Percentiles rank a stretch among this genome's conserved stretches.
phyloP scores from a whole-genome alignment of 2,329 filamentous ascomycete species.

The Tetracladium maxilliforme region DNA sequence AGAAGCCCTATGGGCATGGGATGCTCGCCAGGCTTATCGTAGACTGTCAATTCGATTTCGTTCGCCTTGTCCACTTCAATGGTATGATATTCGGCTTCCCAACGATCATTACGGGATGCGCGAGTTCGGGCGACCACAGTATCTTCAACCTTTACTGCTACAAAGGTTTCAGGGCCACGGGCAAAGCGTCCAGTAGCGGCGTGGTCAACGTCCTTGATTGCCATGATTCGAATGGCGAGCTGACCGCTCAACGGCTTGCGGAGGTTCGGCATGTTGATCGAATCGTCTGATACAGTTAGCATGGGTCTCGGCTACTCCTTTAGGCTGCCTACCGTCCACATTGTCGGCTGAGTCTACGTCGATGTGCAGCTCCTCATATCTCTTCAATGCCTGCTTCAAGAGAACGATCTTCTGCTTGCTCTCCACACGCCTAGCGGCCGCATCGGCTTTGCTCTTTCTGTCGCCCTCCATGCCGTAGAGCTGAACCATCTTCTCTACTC shows the following conservation, averaged over 20 bases:
- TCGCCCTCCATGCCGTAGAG: slow-evolving; percentile 96
- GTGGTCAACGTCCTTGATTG: slow-evolving; percentile 90
- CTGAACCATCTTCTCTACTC: slow-evolving; percentile 98
- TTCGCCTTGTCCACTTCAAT: slow-evolving; percentile 97
- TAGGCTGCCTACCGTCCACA: slow-evolving; percentile 55
- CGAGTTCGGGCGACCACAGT: slow-evolving; percentile 78
- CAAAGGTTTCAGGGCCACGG: slow-evolving; percentile 84
- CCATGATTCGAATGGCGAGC: slow-evolving; percentile 71
- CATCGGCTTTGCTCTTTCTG: slow-evolving; percentile 86
- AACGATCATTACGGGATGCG: slow-evolving; percentile 72
- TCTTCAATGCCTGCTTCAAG: slow-evolving; percentile 85
- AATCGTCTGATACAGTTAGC: slow-evolving; percentile 55
- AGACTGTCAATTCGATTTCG: slow-evolving; percentile 93
- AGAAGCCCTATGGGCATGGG: slow-evolving; percentile 87
- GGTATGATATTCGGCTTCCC: slow-evolving; percentile 82
- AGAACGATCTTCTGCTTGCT: slow-evolving; percentile 97
- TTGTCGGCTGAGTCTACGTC: slow-evolving; percentile 70
- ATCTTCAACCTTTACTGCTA: slow-evolving; percentile 95
- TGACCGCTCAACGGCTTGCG: slow-evolving; percentile 92
- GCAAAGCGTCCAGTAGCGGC: slow-evolving; percentile 73
- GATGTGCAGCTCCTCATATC: slow-evolving; percentile 94
- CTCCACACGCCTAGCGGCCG: slow-evolving; percentile 76
- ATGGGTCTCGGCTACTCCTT: too few species aligned
- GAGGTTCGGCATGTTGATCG: slow-evolving; percentile 86
- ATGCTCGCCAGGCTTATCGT: slow-evolving; percentile 86